phyloP scores from a whole-genome alignment of 2,329 filamentous ascomycete genomes.

The Trichoderma sp. region DNA sequence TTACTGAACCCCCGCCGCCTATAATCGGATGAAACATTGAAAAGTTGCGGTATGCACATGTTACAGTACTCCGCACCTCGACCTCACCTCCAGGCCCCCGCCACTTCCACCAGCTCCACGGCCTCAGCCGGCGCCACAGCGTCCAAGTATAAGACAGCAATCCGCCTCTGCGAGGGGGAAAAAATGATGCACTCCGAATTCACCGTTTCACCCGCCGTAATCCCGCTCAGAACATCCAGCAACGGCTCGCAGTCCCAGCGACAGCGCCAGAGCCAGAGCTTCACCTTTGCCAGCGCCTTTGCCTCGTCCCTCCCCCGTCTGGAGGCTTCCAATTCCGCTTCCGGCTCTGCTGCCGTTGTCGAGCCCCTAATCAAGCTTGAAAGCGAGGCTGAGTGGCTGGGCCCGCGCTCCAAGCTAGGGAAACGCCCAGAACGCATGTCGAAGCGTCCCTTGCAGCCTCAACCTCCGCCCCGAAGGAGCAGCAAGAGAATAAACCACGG shows the following conservation, averaged over 20 bases:
- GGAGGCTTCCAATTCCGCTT: constrained; percentile 14
- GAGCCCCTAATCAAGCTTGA: constrained; percentile 52
- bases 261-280: constrained; percentile 28
- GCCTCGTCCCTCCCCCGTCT: constrained; percentile 22
- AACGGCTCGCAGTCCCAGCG: constrained; percentile 26
- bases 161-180: not conserved
- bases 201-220: constrained; percentile 52
- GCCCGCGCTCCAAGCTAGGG: constrained; percentile 19
- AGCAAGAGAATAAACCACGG: constrained; percentile 16
- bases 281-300: constrained; percentile 5
- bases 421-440: constrained; percentile 24
- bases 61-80: not conserved
- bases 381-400: constrained; percentile 52
- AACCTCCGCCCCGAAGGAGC: constrained; percentile 11
- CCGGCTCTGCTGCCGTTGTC: constrained; percentile 36
- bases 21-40: not conserved
- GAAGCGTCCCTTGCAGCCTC: constrained; percentile 4
- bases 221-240: constrained; percentile 70
- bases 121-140: not conserved
- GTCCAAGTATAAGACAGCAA: not conserved
- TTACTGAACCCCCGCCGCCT: not conserved
- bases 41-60: not conserved
- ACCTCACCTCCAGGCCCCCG: not conserved
- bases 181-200: not conserved
- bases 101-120: not conserved